These are phyloP conservation scores for Cystobasidium tubakii DNA, from an alignment of 768 basidiomycete genomes.

Conservation along the genomic window DNA sequence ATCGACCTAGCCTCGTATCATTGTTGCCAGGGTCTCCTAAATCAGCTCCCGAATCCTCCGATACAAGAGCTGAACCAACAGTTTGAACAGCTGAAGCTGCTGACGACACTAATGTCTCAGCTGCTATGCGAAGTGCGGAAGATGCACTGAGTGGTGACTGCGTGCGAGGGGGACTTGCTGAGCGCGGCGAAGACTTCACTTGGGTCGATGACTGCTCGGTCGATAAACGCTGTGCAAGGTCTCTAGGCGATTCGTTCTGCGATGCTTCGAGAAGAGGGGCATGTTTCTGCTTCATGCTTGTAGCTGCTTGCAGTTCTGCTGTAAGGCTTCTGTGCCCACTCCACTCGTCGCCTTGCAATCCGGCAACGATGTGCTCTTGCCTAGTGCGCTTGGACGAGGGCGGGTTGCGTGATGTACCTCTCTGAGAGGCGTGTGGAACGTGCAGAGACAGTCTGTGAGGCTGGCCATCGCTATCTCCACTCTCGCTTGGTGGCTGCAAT, in stretches of 20 bases:
- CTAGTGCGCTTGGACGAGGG: background rate
- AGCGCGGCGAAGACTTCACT: background rate
- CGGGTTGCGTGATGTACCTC: background rate
- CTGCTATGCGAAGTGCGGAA: background rate
- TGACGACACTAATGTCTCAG: background rate
- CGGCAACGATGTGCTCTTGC: background rate
- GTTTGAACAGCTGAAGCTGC: background rate
- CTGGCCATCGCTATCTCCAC: background rate
- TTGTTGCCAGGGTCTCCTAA: too few relatives aligned
- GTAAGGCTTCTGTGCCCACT: background rate
- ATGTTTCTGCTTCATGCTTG: background rate
- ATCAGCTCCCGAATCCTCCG: too few relatives aligned
- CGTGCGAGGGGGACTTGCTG: background rate
- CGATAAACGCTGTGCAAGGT: background rate
- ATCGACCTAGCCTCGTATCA: too few relatives aligned
- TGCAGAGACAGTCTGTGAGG: background rate
- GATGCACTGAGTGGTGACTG: background rate
- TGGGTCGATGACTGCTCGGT: background rate
- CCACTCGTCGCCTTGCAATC: constrained; percentile 6
- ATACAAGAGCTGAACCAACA: background rate
- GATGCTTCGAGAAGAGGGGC: too few relatives aligned
- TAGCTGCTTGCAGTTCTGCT: constrained; percentile 4
- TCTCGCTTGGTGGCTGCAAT: background rate
- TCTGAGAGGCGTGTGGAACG: background rate
- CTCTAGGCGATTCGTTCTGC: background rate